A percentile compares a stretch with the other conserved stretches of the same genome.
phyloP scores from a whole-genome alignment of 768 basidiomycete genomes.

The Udeniomyces megalosporus region DNA sequence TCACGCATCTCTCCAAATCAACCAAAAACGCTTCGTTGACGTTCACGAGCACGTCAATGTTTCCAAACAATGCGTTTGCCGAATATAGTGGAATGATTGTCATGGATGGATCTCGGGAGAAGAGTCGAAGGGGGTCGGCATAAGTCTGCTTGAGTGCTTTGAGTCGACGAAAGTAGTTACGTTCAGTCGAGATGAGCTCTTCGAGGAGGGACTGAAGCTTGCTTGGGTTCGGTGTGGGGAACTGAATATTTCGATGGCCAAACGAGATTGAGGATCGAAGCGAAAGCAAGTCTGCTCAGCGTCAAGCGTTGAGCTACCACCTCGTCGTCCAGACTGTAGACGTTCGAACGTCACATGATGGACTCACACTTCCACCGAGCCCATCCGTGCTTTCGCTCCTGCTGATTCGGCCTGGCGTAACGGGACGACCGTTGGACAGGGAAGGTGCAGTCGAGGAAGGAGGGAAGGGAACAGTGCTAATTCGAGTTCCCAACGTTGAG shows the following conservation, averaged over 20 bases:
- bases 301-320: no score
- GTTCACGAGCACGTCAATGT: conserved; percentile 71
- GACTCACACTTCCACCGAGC: conserved; percentile 21
- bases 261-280: no score
- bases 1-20: conserved; percentile 67
- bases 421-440: neutral
- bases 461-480: conserved; percentile 22
- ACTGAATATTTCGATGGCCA: no score
- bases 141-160: conserved; percentile 71
- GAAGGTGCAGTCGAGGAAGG: neutral
- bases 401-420: conserved; percentile 4
- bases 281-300: no score
- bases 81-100: conserved; percentile 78
- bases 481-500: conserved; percentile 53
- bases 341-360: conserved; percentile 17
- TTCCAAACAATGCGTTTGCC: conserved; percentile 83
- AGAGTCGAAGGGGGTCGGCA: conserved; percentile 75
- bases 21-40: conserved; percentile 76
- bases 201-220: conserved; percentile 53
- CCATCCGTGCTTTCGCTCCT: conserved; percentile 15
- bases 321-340: no score
- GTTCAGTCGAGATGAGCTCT: conserved; percentile 77
- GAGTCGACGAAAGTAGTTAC: conserved; percentile 70
- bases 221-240: conserved; percentile 43
- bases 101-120: conserved; percentile 66